phyloP scores from a whole-genome alignment of 2,329 filamentous ascomycete genomes.

The Stachybotrys echinatus region DNA sequence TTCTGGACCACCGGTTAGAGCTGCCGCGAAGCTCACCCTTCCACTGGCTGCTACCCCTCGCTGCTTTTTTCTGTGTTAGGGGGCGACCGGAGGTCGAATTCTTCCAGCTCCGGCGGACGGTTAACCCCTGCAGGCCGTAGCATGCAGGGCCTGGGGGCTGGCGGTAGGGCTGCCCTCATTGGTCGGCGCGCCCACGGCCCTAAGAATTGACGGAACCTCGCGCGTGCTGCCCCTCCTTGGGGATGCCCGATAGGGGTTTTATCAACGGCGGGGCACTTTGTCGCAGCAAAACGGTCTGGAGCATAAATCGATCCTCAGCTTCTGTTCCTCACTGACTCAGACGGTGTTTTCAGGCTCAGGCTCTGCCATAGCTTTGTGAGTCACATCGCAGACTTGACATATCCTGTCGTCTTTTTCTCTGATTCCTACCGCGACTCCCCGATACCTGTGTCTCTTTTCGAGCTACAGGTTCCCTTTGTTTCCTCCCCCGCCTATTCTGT shows the following conservation, averaged over 20 bases:
- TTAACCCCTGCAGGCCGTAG: not conserved
- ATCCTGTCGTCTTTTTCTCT: too few species aligned
- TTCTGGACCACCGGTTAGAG: conserved; percentile 1
- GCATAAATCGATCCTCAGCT: not conserved
- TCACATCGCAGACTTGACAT: too few species aligned
- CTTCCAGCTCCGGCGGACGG: not conserved
- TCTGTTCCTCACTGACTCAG: not conserved
- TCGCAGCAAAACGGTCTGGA: conserved; percentile 8
- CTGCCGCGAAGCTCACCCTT: conserved; percentile 4
- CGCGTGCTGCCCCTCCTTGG: conserved; percentile 17
- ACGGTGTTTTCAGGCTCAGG: not conserved
- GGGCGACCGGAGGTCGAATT: not conserved
- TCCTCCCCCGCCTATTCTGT: not conserved
- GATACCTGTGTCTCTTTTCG: too few species aligned
- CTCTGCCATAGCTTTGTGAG: not conserved
- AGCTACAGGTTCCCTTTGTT: not conserved
- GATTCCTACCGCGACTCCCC: too few species aligned
- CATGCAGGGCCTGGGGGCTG: too few species aligned
- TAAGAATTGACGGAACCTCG: not conserved
- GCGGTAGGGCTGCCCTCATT: conserved; percentile 9
- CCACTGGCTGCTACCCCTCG: not conserved
- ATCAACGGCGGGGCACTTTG: conserved; percentile 17
- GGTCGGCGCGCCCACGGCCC: conserved; percentile 6
- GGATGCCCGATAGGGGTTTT: conserved; percentile 2
- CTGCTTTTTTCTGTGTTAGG: not conserved